Base-by-base conservation (phyloP, 768 basidiomycete species). In the Hericium rajendrae region DNA sequence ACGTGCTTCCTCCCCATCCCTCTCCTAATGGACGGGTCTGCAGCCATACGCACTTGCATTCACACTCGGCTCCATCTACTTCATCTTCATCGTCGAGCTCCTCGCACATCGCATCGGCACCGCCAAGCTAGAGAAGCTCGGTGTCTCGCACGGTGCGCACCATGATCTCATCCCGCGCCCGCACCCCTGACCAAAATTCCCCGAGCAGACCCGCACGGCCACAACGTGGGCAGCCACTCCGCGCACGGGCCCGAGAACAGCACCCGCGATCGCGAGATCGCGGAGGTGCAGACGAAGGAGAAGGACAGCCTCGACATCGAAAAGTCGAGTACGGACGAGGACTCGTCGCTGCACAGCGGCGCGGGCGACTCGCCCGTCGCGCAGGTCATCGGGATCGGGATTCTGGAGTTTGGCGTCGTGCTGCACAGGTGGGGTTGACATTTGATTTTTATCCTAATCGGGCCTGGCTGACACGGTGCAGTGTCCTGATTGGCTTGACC, bases 361-460 rank as follows among this genome's bases (percentile, higher is more conserved):
- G 16, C 8, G 50, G 63, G 37, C 51, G 77, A 83, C 40, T 72
- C 73, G 18, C 71, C 80, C 2, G 56, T 73, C 9, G 84, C 90
- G 2, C 92, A 94, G 68, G 70, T 94, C 39, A 76, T 97, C 50
- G 94, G 93, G 13, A 79, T 99, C 50, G 91, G 81, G 38, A 94
- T 97, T 57, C 76, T 99, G 50, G 95, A 99, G 68, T 95, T 97
- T 64, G 95, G 95, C 64, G 91, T 97, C 32, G 69, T 92, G 5
- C 70, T 97, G 37, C 94, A 94, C 66, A 89, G 86, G 84, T 81
- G 55, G 50, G 64, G 24, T 50, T 16, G 18, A 20, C 13, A 22
- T 50, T 50, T 22, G 24, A 12, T 18, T 5, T 50, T 6, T 58
- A 38, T n/a, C 38, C 37, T 43, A 4, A 37, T 13, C 12, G 39